A percentile compares a stretch with the other conserved stretches of the same genome.
phyloP scores from a whole-genome alignment of 306 rosid species.

The Psophocarpus tetragonolobus region DNA sequence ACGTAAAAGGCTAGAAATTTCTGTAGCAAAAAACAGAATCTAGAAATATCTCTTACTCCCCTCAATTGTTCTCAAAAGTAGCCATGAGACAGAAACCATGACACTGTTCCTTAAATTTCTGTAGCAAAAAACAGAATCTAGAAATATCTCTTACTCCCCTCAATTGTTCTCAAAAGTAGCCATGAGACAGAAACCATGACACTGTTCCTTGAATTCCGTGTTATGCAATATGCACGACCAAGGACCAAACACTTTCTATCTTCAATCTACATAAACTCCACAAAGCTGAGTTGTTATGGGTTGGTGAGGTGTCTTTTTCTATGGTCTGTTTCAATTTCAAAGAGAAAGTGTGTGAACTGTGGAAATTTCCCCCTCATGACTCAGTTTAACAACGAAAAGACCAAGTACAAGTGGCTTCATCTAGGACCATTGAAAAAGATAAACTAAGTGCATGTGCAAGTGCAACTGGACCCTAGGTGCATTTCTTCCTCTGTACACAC shows the following conservation, averaged over 20 bases:
- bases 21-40: not conserved
- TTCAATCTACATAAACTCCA: slow-evolving; percentile 34
- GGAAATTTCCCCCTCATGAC: slow-evolving; percentile 21
- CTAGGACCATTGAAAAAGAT: slow-evolving; percentile 30
- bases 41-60: slow-evolving; percentile 19
- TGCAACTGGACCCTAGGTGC: slow-evolving; percentile 43
- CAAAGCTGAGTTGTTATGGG: slow-evolving; percentile 40
- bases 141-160: slow-evolving; percentile 16
- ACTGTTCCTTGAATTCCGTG: slow-evolving; percentile 26
- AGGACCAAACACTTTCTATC: slow-evolving; percentile 23
- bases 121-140: not conserved
- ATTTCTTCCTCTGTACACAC: slow-evolving; percentile 22
- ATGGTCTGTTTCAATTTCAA: not conserved
- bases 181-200: slow-evolving; percentile 15
- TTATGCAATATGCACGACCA: slow-evolving; percentile 24
- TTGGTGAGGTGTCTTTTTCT: slow-evolving; percentile 29
- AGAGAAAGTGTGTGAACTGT: not conserved
- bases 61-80: not conserved
- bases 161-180: not conserved
- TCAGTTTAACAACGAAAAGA: slow-evolving; percentile 5
- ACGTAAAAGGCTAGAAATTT: slow-evolving; percentile 12
- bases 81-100: slow-evolving; percentile 13
- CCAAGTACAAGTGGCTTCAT: slow-evolving; percentile 31
- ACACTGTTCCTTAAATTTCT: slow-evolving; percentile 29
- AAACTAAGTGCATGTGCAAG: slow-evolving; percentile 10